Base-by-base conservation (phyloP, 345 rosid genomes). In the Zanthoxylum bungeanum region DNA sequence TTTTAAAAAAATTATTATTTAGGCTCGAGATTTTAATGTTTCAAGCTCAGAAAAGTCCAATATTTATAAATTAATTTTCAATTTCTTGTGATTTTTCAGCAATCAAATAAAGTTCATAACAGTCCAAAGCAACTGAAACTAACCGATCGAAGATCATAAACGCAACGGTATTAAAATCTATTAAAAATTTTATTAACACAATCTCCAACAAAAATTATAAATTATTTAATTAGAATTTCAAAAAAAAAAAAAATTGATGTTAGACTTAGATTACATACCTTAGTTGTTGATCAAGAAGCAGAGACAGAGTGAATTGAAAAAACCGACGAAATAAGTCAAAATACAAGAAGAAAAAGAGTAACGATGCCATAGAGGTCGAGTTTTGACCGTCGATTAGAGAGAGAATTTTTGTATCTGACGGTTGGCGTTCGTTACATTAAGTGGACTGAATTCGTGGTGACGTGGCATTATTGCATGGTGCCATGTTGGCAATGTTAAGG, bases 41-140 rank as follows among this genome's bases (percentile, higher is more conserved):
- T 2, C n/a, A 16, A 56, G 34, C 14, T 56, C n/a, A 28, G 4
- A n/a, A 16, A 56, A 56, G 60, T 28, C 37, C 36, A n/a, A 14
- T 12, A 56, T 56, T 14, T 56, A 56, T 9, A 24, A 24, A 63
- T 42, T 40, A 24, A 62, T 2, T 12, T 63, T 16, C 6, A 63
- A 10, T 63, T 63, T 66, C 46, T 4, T 17, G 16, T 0, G 39
- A 31, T 66, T 66, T 66, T 46, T 66, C 28, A 33, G 59, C 31
- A 66, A 51, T 59, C 70, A 66, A 50, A 66, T 59, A 50, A 12
- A 49, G 9, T 21, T 50, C 37, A 21, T 31, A 63, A 56, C 27
- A 39, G 5, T 11, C 66, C 19, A 4, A 5, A 37, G 49, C 49
- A 11, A 37, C 31, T 11, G 16, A 36, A 61, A 22, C 30, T 22